Conservation (phyloP, 2,329 filamentous ascomycete species). For the Sporothrix schenckii region DNA sequence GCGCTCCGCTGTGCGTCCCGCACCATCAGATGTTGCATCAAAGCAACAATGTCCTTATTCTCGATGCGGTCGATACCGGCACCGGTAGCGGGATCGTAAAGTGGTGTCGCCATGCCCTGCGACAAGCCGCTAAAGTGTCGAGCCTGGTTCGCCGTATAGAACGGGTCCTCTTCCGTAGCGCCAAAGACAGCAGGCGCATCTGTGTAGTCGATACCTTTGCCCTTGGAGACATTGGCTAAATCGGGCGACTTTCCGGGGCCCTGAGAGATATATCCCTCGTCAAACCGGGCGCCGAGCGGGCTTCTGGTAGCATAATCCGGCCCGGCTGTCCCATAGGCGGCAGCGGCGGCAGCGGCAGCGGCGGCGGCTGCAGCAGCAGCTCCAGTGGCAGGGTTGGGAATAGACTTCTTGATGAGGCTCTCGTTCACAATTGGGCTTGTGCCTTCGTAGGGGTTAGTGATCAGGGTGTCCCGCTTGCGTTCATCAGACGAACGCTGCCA, state of each 20-base stretch:
- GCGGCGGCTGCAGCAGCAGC: constrained; percentile 38
- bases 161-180: constrained; percentile 63
- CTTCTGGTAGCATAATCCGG: constrained; percentile 57
- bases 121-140: constrained; percentile 86
- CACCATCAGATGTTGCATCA: constrained; percentile 99
- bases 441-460: constrained; percentile 69
- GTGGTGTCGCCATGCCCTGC: constrained; percentile 83
- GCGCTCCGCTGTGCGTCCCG: constrained; percentile 95
- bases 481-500: constrained; percentile 66
- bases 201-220: constrained; percentile 59
- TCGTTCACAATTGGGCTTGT: constrained; percentile 63
- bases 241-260: constrained; percentile 61
- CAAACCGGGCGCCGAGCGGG: constrained; percentile 63
- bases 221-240: constrained; percentile 51
- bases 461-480: constrained; percentile 65
- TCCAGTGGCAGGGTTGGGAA: constrained; percentile 37
- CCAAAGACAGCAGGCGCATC: constrained; percentile 46
- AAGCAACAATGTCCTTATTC: constrained; percentile 91
- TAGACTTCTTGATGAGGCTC: constrained; percentile 46
- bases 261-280: constrained; percentile 91
- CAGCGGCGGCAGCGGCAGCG: constrained; percentile 34
- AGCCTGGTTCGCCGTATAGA: constrained; percentile 61
- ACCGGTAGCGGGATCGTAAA: constrained; percentile 89
- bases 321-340: constrained; percentile 35
- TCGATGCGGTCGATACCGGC: constrained; percentile 88